Conservation (phyloP, 768 basidiomycete species). For the Lyophyllum decastes region DNA sequence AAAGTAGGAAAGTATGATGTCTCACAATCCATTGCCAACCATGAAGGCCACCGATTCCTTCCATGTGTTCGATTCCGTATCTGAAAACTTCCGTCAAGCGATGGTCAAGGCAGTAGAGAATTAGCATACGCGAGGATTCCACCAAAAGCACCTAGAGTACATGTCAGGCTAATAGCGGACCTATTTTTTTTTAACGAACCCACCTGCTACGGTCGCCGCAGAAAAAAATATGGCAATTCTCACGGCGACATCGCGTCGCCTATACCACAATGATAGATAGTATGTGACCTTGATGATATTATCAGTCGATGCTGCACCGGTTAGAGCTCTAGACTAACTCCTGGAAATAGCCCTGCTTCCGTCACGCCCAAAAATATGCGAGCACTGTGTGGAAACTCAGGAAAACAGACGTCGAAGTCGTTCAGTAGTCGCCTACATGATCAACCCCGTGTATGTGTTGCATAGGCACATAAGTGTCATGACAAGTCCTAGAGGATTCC, state of each 20-base stretch:
- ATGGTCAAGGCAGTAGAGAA: background rate
- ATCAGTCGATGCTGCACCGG: background rate
- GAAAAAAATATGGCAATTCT: constrained; percentile 67
- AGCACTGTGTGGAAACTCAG: constrained; percentile 21
- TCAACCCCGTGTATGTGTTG: constrained; percentile 30
- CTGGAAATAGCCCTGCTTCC: constrained; percentile 40
- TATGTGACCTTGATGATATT: constrained; percentile 34
- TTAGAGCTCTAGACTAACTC: constrained; percentile 22
- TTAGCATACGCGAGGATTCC: constrained; percentile 48
- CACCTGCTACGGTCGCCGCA: constrained; percentile 56
- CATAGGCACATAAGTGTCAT: constrained; percentile 36
- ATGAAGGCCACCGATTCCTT: constrained; percentile 36
- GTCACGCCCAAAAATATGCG: constrained; percentile 42
- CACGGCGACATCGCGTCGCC: constrained; percentile 54
- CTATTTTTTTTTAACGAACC: background rate
- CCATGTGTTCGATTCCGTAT: constrained; percentile 46
- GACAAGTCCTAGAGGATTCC: constrained; percentile 18
- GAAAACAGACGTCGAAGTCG: background rate
- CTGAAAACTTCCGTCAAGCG: constrained; percentile 30
- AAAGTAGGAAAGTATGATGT: background rate
- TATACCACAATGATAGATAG: constrained; percentile 62
- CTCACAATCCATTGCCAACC: constrained; percentile 56
- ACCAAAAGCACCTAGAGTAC: constrained; percentile 38
- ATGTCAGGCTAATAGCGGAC: background rate
- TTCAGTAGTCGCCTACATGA: constrained; percentile 21